These are phyloP conservation scores for Gorgonomyces haynaldii DNA, from an alignment of 192 early-diverging fungal genomes.

Conservation along the genomic window DNA sequence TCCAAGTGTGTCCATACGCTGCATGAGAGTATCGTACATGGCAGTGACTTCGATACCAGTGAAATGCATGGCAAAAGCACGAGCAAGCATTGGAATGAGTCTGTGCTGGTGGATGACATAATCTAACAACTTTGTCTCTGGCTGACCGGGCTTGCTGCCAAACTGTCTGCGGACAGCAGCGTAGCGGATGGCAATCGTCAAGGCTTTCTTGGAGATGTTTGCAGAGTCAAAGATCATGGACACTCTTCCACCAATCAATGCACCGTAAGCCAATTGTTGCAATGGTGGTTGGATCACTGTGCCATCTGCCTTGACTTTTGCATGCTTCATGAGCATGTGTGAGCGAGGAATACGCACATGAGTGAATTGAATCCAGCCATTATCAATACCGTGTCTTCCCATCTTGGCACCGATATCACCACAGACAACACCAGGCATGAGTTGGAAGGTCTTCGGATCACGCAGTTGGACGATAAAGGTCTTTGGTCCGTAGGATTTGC, in stretches of 20 bases:
- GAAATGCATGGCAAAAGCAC: slow-evolving; percentile 83
- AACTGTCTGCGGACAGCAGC: slow-evolving; percentile 88
- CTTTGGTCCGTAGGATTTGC: slow-evolving; percentile 73
- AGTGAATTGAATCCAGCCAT: slow-evolving; percentile 89
- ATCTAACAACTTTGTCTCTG: slow-evolving; percentile 83
- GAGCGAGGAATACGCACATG: slow-evolving; percentile 79
- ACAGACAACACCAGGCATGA: slow-evolving; percentile 77
- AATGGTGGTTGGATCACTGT: slow-evolving; percentile 70
- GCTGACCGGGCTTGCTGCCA: slow-evolving; percentile 42
- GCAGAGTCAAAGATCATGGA: slow-evolving; percentile 76
- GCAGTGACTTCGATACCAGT: slow-evolving; percentile 70
- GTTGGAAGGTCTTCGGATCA: slow-evolving; percentile 62
- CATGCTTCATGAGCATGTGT: slow-evolving; percentile 89
- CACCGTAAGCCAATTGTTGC: slow-evolving; percentile 78
- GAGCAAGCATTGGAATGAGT: slow-evolving; percentile 81
- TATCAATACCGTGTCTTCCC: slow-evolving; percentile 83
- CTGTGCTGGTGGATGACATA: slow-evolving; percentile 91
- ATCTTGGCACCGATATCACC: slow-evolving; percentile 92
- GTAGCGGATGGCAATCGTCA: slow-evolving; percentile 84
- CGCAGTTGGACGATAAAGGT: slow-evolving; percentile 82
- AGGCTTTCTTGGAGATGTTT: slow-evolving; percentile 77
- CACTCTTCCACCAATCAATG: slow-evolving; percentile 72
- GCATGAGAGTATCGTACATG: slow-evolving; percentile 71
- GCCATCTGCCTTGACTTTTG: slow-evolving; percentile 68
- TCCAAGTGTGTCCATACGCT: slow-evolving; percentile 52